phyloP scores from a whole-genome alignment of 2,329 filamentous ascomycete genomes.

The Blastomyces emzantsi region DNA sequence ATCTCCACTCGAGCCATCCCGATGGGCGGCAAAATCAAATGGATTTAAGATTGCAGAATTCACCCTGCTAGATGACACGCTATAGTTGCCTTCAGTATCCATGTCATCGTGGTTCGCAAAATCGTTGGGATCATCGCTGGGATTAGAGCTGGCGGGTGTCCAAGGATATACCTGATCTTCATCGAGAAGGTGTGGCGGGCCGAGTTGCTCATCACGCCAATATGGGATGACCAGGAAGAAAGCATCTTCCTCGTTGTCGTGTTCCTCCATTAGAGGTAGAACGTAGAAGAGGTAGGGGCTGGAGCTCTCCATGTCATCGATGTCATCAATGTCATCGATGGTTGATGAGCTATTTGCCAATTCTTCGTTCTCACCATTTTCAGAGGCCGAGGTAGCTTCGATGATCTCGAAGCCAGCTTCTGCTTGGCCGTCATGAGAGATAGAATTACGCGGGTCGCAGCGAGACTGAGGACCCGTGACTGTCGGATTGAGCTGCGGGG shows the following conservation, averaged over 20 bases:
- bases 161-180: neutral
- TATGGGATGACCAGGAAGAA: neutral
- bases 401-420: neutral
- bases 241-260: neutral
- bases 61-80: neutral
- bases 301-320: neutral
- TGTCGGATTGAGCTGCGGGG: conserved; percentile 1
- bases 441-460: conserved; percentile 16
- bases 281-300: neutral
- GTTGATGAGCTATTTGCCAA: neutral
- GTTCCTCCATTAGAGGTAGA: neutral
- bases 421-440: conserved; percentile 29
- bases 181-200: neutral
- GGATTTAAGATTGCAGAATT: neutral
- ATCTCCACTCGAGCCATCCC: neutral
- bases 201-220: neutral
- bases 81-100: neutral
- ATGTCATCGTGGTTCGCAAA: neutral
- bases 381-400: neutral
- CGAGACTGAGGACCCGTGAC: conserved; percentile 4
- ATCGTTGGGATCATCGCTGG: neutral
- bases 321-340: neutral
- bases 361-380: neutral
- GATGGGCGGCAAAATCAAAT: neutral
- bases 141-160: neutral